Evolutionary conservation across 805 yeast genomes (phyloP).

Genomic region (Kodamaea restingae): DNA sequence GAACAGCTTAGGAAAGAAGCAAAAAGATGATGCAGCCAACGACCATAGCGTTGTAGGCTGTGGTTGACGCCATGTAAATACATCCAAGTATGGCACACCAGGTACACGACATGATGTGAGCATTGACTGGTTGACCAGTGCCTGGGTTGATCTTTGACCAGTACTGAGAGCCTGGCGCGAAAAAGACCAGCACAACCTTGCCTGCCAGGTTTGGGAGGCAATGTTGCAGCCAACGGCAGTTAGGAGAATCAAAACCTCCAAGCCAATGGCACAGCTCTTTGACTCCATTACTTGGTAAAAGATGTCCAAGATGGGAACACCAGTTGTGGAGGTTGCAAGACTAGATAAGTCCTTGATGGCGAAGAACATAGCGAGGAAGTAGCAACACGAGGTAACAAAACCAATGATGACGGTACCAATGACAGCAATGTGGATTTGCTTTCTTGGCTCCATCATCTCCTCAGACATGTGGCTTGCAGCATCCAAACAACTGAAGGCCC

Average conservation of each 20-base stretch:
- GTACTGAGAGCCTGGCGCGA: slow-evolving; percentile 51
- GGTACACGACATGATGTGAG: slow-evolving; percentile 51
- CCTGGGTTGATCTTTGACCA: slow-evolving; percentile 46
- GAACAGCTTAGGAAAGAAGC: slow-evolving; percentile 55
- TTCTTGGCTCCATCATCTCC: slow-evolving; percentile 55
- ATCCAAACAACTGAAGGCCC: slow-evolving; percentile 68
- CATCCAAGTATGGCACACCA: slow-evolving; percentile 55
- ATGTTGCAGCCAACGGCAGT: slow-evolving; percentile 59
- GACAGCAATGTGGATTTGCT: slow-evolving; percentile 58
- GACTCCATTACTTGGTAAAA: slow-evolving; percentile 53
- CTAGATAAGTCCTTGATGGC: slow-evolving; percentile 50
- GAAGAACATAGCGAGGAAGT: slow-evolving; percentile 56
- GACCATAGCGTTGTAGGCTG: slow-evolving; percentile 65
- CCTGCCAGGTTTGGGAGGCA: slow-evolving; percentile 65
- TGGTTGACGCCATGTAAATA: slow-evolving; percentile 60
- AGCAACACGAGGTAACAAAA: slow-evolving; percentile 53
- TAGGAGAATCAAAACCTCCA: slow-evolving; percentile 46
- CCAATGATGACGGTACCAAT: slow-evolving; percentile 64
- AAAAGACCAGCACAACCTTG: slow-evolving; percentile 65
- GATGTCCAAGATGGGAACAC: slow-evolving; percentile 62
- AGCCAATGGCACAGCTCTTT: slow-evolving; percentile 51
- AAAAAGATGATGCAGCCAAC: slow-evolving; percentile 59
- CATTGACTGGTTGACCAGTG: slow-evolving; percentile 53
- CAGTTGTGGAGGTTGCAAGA: slow-evolving; percentile 48
- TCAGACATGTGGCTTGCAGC: slow-evolving; percentile 72